Evolutionary conservation across 2,329 filamentous ascomycete genomes (phyloP).

Genomic region (Fusarium xyrophilum): DNA sequence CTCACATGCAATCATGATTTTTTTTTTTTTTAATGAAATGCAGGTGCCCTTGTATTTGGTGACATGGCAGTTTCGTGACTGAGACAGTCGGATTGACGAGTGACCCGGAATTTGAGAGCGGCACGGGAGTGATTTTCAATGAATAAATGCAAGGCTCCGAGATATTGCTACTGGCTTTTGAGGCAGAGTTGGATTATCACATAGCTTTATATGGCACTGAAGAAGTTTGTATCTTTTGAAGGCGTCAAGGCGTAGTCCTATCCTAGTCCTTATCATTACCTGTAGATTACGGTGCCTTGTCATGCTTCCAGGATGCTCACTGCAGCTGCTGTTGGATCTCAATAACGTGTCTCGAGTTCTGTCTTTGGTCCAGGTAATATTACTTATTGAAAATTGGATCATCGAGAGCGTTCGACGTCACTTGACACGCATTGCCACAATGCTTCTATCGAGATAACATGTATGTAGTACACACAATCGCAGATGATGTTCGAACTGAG

Average conservation of each 20-base stretch:
- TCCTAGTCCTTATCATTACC: background rate
- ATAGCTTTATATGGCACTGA: no score
- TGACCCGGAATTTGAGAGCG: background rate
- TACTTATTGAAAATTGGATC: no score
- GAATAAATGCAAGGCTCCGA: background rate
- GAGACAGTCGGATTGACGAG: background rate
- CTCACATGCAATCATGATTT: background rate
- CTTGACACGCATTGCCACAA: no score
- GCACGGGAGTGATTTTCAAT: background rate
- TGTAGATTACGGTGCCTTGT: no score
- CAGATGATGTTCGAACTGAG: background rate
- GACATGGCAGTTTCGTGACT: background rate
- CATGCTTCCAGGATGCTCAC: no score
- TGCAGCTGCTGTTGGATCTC: no score
- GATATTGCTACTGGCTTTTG: background rate
- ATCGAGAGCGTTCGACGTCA: no score
- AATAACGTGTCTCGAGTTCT: no score
- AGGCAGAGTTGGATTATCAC: no score
- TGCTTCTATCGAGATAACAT: background rate
- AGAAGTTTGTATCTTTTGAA: background rate
- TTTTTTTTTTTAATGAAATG: background rate
- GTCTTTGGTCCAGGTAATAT: no score
- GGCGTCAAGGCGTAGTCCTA: rapidly evolving
- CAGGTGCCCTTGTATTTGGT: background rate
- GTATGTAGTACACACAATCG: no score